phyloP scores from a whole-genome alignment of 495 filamentous ascomycete species.

The Peziza echinospora region DNA sequence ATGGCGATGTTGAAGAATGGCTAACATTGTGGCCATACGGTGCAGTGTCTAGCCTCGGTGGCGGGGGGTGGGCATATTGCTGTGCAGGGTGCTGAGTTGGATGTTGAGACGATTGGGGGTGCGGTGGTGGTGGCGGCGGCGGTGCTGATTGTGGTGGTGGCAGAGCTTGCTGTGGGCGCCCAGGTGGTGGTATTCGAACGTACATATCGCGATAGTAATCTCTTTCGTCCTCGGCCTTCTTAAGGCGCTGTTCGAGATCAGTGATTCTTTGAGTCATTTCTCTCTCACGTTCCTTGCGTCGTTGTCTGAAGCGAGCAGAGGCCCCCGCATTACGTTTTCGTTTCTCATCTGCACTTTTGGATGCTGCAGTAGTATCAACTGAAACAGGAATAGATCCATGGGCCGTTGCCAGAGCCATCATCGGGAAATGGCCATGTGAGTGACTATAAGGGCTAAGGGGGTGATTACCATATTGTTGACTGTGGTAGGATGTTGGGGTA shows the following conservation, averaged over 20 bases:
- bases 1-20: not conserved
- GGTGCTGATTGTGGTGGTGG: constrained; percentile 13
- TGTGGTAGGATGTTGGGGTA: constrained; percentile 8
- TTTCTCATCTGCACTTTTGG: constrained; percentile 74
- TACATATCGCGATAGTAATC: constrained; percentile 18
- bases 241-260: constrained; percentile 39
- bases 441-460: constrained; percentile 5
- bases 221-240: constrained; percentile 38
- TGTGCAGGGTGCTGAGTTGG: not conserved
- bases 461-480: constrained; percentile 11
- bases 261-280: constrained; percentile 45
- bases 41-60: not conserved
- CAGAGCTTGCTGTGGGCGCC: constrained; percentile 11
- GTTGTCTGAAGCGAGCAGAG: constrained; percentile 67
- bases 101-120: not conserved
- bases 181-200: constrained; percentile 10
- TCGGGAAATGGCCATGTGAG: constrained; percentile 14
- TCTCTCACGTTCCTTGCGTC: constrained; percentile 74
- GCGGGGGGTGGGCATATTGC: not conserved
- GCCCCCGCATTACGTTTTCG: constrained; percentile 83
- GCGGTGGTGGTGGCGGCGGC: not conserved
- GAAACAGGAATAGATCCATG: constrained; percentile 31
- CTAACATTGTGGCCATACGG: not conserved
- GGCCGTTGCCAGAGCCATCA: constrained; percentile 17
- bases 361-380: constrained; percentile 58